Conservation (phyloP, 768 basidiomycete species). For the Boletus tylopilopsis region DNA sequence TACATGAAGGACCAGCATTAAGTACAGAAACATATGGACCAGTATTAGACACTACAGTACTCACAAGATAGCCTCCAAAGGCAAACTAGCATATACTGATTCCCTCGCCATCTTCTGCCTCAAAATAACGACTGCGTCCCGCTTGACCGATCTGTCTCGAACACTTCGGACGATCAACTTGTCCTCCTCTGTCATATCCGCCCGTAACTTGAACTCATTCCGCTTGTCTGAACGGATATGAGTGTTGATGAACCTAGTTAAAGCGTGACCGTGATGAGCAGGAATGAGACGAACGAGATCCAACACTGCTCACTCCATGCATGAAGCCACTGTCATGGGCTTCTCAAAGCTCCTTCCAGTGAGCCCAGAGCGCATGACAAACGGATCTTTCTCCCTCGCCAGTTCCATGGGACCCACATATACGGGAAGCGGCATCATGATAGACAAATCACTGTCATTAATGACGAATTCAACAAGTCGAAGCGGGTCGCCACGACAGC, state of each 20-base stretch:
- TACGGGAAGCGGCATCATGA: constrained; percentile 6
- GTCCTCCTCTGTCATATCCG: constrained; percentile 17
- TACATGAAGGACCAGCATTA: too few species aligned
- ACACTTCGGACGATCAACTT: constrained; percentile 9
- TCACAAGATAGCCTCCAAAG: too few species aligned
- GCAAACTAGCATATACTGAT: constrained; percentile 1
- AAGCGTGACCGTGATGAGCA: neutral
- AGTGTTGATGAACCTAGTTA: constrained; percentile 9
- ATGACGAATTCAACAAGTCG: constrained; percentile 18
- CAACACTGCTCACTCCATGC: constrained; percentile 1
- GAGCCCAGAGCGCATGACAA: constrained; percentile 6
- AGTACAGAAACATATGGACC: too few species aligned
- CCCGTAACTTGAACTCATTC: constrained; percentile 10
- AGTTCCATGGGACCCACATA: neutral
- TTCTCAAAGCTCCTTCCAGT: neutral
- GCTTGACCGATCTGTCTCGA: neutral
- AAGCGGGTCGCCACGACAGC: neutral
- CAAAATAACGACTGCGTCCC: constrained; percentile 2
- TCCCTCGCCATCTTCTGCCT: constrained; percentile 15
- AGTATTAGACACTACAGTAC: too few species aligned
- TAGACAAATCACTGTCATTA: constrained; percentile 13
- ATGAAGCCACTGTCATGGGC: constrained; percentile 11
- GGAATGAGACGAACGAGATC: too few species aligned
- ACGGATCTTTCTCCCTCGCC: constrained; percentile 9
- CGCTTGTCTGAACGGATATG: constrained; percentile 17